phyloP scores from a whole-genome alignment of 2,329 filamentous ascomycete species.

The Colletotrichum zoysiae region DNA sequence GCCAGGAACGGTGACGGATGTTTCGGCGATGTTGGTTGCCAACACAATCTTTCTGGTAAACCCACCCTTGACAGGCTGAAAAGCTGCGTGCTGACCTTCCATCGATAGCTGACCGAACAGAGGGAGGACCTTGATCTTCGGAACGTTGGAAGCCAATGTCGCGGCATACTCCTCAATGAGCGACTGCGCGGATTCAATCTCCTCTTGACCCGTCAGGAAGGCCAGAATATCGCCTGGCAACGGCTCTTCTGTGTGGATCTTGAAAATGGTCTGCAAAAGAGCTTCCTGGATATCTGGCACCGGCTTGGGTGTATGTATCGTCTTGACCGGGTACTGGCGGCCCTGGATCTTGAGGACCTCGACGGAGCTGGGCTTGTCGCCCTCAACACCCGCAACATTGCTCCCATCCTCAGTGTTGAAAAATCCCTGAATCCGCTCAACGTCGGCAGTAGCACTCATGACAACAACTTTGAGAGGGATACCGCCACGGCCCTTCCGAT shows the following conservation, averaged over 20 bases:
- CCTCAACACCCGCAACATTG: not conserved
- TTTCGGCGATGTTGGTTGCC: conserved; percentile 98
- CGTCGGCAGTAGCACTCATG: conserved; percentile 97
- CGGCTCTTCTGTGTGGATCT: conserved; percentile 87
- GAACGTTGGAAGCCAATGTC: conserved; percentile 79
- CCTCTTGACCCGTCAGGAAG: conserved; percentile 93
- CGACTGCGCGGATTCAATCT: conserved; percentile 85
- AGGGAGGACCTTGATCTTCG: conserved; percentile 79
- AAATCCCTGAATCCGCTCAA: conserved; percentile 81
- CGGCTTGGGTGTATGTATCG: conserved; percentile 79
- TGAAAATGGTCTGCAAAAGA: conserved; percentile 84
- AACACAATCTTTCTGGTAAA: conserved; percentile 89
- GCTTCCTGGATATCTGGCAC: conserved; percentile 86
- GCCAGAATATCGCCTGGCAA: conserved; percentile 95
- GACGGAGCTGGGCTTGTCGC: conserved; percentile 43
- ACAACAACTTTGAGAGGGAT: conserved; percentile 87
- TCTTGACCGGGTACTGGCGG: conserved; percentile 86
- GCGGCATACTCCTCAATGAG: conserved; percentile 84
- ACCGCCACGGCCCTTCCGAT: conserved; percentile 75
- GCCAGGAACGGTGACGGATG: conserved; percentile 94
- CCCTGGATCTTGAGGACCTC: conserved; percentile 79
- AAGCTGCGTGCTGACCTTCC: conserved; percentile 86
- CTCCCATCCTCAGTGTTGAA: conserved; percentile 61
- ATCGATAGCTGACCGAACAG: conserved; percentile 93
- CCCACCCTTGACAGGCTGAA: conserved; percentile 78